A percentile compares a stretch with the other conserved stretches of the same genome.
Conservation (phyloP, 192 early-diverging fungal species). For the Podila epicladia region DNA sequence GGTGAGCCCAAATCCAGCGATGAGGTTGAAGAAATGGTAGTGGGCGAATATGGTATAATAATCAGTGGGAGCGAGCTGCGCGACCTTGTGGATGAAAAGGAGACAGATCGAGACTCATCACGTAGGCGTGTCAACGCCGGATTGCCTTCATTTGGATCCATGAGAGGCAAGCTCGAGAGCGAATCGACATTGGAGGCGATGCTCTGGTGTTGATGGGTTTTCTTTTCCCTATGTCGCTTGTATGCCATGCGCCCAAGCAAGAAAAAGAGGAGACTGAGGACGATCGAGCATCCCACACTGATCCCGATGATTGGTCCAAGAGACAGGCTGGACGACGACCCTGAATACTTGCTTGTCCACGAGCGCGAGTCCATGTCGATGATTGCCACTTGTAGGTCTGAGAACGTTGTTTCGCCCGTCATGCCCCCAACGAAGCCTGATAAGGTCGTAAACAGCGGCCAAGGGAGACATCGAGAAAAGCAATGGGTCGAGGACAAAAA, state of each 20-base stretch:
- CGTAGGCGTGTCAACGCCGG: not conserved
- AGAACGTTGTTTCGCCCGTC: constrained; percentile 3
- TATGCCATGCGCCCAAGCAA: not conserved
- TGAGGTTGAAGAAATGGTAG: not conserved
- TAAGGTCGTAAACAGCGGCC: not conserved
- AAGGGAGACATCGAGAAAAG: too few relatives aligned
- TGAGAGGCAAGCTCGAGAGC: constrained; percentile 5
- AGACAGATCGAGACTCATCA: not conserved
- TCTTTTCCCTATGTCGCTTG: not conserved
- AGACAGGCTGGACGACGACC: not conserved
- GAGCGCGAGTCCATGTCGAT: constrained; percentile 23
- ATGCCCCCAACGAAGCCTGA: not conserved
- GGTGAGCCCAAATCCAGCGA: not conserved
- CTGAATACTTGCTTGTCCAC: constrained; percentile 14
- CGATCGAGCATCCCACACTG: not conserved
- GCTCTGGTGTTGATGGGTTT: not conserved
- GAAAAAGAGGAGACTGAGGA: constrained; percentile 4
- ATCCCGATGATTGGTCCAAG: constrained; percentile 18
- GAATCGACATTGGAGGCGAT: constrained; percentile 1
- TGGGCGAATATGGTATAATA: constrained; percentile 2
- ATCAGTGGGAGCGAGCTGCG: constrained; percentile 13
- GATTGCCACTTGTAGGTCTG: constrained; percentile 28
- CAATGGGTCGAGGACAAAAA: too few relatives aligned
- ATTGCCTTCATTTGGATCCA: not conserved
- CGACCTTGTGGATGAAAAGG: not conserved